Conservation (phyloP, 257 asterid species). For the Ajuga chamaepitys region DNA sequence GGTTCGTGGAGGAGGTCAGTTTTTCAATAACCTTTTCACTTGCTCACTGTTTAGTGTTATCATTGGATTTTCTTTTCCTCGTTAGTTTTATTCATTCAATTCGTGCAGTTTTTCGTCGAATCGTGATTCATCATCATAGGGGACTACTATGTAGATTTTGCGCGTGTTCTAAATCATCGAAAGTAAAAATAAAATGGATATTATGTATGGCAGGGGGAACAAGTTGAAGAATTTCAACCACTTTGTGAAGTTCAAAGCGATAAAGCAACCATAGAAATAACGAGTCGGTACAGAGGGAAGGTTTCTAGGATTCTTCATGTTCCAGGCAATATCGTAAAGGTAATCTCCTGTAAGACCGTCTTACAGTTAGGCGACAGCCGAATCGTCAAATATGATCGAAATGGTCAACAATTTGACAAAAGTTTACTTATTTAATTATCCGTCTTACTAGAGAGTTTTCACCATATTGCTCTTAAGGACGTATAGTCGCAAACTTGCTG, state of each 20-base stretch:
- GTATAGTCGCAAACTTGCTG: neutral
- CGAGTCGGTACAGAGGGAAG: constrained; percentile 91
- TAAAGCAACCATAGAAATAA: constrained; percentile 95
- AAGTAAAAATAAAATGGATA: neutral
- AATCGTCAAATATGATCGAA: too few relatives aligned
- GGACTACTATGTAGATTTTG: neutral
- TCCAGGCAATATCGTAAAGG: constrained; percentile 90
- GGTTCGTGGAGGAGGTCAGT: constrained; percentile 94
- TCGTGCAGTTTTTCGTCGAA: neutral
- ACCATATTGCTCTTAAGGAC: too few relatives aligned
- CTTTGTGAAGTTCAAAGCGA: constrained; percentile 99
- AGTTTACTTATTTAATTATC: too few relatives aligned
- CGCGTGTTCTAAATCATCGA: neutral
- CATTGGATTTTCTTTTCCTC: neutral
- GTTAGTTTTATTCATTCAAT: neutral
- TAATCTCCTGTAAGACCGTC: too few relatives aligned
- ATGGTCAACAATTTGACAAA: too few relatives aligned
- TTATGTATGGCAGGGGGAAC: constrained; percentile 68
- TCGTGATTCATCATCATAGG: neutral
- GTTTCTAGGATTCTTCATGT: constrained; percentile 58
- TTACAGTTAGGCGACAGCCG: too few relatives aligned
- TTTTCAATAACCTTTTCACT: constrained; percentile 10
- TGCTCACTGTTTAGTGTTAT: neutral
- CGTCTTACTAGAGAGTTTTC: too few relatives aligned
- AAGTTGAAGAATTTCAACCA: constrained; percentile 92